Evolutionary conservation across 139 green algal species (phyloP), one percentile per base, ranked within the genome.

Genomic region (Cymbomonas tetramitiformis): DNA sequence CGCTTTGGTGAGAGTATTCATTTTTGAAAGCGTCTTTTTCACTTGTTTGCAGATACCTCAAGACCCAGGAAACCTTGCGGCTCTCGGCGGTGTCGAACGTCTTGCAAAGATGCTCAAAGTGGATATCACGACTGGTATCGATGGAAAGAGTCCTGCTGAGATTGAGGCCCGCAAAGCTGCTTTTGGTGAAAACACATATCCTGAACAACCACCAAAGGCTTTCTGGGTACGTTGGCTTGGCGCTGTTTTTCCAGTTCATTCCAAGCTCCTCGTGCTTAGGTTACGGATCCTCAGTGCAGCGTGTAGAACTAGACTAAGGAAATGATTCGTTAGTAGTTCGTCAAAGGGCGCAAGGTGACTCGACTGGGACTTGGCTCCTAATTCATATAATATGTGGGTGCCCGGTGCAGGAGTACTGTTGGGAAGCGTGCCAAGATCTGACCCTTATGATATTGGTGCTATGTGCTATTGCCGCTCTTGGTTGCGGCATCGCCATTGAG

Each of bases 361-460:
- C n/a, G n/a, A n/a, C n/a, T n/a, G n/a, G n/a, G n/a, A n/a, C n/a
- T n/a, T n/a, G n/a, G n/a, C n/a, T n/a, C n/a, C n/a, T n/a, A n/a
- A n/a, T n/a, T n/a, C n/a, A n/a, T n/a, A n/a, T n/a, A n/a, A n/a
- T n/a, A n/a, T n/a, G n/a, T n/a, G n/a, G n/a, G n/a, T n/a, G n/a
- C n/a, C n/a, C n/a, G n/a, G n/a, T n/a, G n/a, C n/a, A n/a, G 24
- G 24, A 30, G 29, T 56, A 51, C 51, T 18, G 46, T 7, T 56
- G 24, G 51, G 51, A 60, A 32, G 26, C 24, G 21, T 56, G 24
- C 26, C 51, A 73, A 47, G 89, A 97, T 62, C 78, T 86, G 4
- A 94, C 86, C 30, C 80, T 97, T 40, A 75, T 96, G 23, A 74
- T 97, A 38, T 78, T 97, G 2, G 88, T 89, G 58, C 36, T 68